Conservation (phyloP, 1,284 basidiomycete genomes). For the Trichosporon sp. region DNA sequence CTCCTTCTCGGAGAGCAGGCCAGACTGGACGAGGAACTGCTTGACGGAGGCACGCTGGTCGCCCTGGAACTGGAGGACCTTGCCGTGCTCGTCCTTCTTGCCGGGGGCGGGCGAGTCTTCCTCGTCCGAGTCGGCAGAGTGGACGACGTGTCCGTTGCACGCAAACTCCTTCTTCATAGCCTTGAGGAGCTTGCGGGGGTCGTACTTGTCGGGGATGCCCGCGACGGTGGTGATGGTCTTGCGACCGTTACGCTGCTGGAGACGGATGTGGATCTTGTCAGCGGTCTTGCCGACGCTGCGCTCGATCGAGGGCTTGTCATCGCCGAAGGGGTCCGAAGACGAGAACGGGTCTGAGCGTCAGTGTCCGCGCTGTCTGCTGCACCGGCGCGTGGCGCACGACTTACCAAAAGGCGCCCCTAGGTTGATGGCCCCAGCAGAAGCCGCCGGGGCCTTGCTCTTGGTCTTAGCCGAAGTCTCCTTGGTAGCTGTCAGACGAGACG, state of each 20-base stretch:
- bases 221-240: slow-evolving; percentile 99
- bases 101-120: slow-evolving; percentile 49
- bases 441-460: slow-evolving; percentile 44
- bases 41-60: slow-evolving; percentile 94
- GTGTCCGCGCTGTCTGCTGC: neutral
- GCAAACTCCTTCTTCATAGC: slow-evolving; percentile 99
- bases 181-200: slow-evolving; percentile 97
- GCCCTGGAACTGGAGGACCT: slow-evolving; percentile 98
- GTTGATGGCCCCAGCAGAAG: slow-evolving; percentile 60
- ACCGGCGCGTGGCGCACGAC: slow-evolving; percentile 23
- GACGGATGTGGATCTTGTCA: slow-evolving; percentile 92
- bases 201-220: slow-evolving; percentile 93
- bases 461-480: slow-evolving; percentile 58
- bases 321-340: slow-evolving; percentile 70
- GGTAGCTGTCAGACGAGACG: slow-evolving; percentile 33
- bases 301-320: slow-evolving; percentile 59
- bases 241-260: slow-evolving; percentile 98
- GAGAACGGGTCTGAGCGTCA: slow-evolving; percentile 76
- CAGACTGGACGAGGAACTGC: slow-evolving; percentile 72
- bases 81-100: slow-evolving; percentile 93
- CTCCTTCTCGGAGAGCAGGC: slow-evolving; percentile 56
- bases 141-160: slow-evolving; percentile 95
- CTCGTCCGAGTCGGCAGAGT: slow-evolving; percentile 53
- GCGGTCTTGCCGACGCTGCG: slow-evolving; percentile 75
- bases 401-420: slow-evolving; percentile 58